These are phyloP conservation scores for Poa pratensis DNA, from an alignment of 176 grass and related monocot species.

Conservation along the genomic window DNA sequence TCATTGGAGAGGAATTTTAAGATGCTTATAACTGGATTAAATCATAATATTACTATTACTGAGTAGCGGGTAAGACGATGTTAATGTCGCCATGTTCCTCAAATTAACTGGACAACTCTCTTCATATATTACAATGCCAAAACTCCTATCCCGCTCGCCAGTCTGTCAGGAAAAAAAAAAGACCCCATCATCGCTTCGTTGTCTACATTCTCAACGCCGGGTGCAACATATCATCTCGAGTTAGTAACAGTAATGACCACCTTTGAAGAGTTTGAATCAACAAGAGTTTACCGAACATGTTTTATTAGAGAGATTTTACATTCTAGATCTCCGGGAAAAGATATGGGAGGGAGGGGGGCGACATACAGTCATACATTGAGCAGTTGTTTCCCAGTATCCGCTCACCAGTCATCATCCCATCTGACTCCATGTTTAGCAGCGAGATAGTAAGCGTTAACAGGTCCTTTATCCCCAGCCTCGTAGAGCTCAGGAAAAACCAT, in stretches of 20 bases:
- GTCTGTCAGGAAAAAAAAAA: too few species aligned
- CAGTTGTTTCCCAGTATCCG: background rate
- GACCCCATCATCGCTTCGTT: background rate
- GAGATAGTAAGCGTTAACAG: constrained; percentile 86
- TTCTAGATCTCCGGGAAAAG: background rate
- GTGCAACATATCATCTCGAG: background rate
- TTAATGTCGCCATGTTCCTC: background rate
- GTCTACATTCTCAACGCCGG: background rate
- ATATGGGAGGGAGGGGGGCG: background rate
- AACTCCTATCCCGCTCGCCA: background rate
- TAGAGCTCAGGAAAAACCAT: constrained; percentile 80
- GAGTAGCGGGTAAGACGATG: background rate
- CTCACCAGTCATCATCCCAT: constrained; percentile 81
- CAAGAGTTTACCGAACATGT: background rate
- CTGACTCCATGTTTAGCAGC: constrained; percentile 86
- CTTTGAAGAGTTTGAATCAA: background rate
- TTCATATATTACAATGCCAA: background rate
- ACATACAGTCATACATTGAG: background rate
- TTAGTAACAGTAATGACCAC: background rate
- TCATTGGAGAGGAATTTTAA: background rate
- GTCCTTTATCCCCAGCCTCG: constrained; percentile 73
- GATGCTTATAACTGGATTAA: background rate
- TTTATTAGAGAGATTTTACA: background rate
- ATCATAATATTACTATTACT: background rate
- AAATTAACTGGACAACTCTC: background rate